Base-by-base conservation (phyloP, 495 filamentous ascomycete species). In the Penicillium angulare region DNA sequence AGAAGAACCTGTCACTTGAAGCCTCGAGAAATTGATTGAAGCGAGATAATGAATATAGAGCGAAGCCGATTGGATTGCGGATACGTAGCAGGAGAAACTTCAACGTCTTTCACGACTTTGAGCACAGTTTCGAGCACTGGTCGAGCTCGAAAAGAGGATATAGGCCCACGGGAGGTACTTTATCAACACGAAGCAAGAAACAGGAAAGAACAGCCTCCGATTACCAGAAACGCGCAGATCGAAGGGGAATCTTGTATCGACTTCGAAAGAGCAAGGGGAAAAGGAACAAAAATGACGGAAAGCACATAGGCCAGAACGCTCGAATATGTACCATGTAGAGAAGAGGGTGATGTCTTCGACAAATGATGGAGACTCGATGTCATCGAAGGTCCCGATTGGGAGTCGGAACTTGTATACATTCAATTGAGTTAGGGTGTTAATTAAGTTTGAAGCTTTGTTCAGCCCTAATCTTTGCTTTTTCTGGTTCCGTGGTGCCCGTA, bases 311-410 rank as follows among this genome's bases (percentile, higher is more conserved):
- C 22, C 12, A 32, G 33, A 44, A 34, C n/a, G n/a, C 26, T 10
- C 15, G 33, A 36, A 23, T n/a, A 18, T 38, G 39, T 55, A 52
- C 55, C 55, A 57, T 63, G 53, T 60, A 65, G 50, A 39, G 59
- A 44, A 52, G n/a, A 21, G 22, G 12, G 40, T 24, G 38, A 12
- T 31, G n/a, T 29, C 24, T 18, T 34, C 26, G 18, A 31, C 33
- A 52, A 43, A 55, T 59, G 51, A 66, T 63, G 54, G 48, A 40
- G 32, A 23, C 35, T 57, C 52, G 49, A 66, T 66, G 60, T 59
- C 60, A 63, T 66, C 43, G 43, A 47, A 18, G n/a, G 21, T 8
- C 23, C 34, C n/a, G 18, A 44, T 52, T 47, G 32, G 53, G 40
- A 46, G 2, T 49, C 24, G 41, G 36, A 34, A 43, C 22, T 53